These are phyloP conservation scores for Diaporthe citrichinensis DNA, from an alignment of 2,329 filamentous ascomycete species.

Conservation along the genomic window DNA sequence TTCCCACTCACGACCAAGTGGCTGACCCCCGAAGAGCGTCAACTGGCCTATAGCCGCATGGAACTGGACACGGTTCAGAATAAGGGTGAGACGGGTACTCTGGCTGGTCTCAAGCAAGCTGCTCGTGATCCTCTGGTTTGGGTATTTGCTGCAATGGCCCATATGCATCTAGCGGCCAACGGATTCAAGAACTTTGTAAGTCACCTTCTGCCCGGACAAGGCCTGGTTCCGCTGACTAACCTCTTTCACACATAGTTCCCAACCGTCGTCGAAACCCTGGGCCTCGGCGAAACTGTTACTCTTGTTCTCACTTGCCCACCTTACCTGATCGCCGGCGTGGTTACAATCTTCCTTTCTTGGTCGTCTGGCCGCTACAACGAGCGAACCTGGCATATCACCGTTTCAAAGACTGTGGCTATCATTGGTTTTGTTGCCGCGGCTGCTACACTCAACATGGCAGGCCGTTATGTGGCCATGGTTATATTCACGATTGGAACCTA, in stretches of 20 bases:
- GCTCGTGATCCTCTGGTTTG: slow-evolving; percentile 44
- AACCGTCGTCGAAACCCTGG: slow-evolving; percentile 55
- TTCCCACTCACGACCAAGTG: slow-evolving; percentile 34
- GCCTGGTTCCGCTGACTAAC: neutral
- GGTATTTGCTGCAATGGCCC: slow-evolving; percentile 38
- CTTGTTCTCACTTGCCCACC: slow-evolving; percentile 61
- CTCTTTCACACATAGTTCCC: slow-evolving; percentile 19
- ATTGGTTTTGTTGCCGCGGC: slow-evolving; percentile 56
- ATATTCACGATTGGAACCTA: slow-evolving; percentile 54
- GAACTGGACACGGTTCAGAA: slow-evolving; percentile 39
- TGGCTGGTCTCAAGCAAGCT: slow-evolving; percentile 44
- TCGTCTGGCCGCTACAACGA: slow-evolving; percentile 60
- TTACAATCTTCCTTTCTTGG: slow-evolving; percentile 57
- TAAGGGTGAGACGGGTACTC: slow-evolving; percentile 43
- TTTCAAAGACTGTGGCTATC: slow-evolving; percentile 55
- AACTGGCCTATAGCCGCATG: slow-evolving; percentile 28
- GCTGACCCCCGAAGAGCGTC: slow-evolving; percentile 21
- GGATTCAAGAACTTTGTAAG: slow-evolving; percentile 53
- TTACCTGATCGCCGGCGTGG: slow-evolving; percentile 60
- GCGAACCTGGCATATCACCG: slow-evolving; percentile 57
- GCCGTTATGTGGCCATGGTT: slow-evolving; percentile 53
- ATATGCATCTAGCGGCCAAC: slow-evolving; percentile 54
- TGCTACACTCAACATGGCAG: slow-evolving; percentile 49
- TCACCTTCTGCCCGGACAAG: neutral
- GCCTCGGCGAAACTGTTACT: slow-evolving; percentile 56